phyloP scores from a whole-genome alignment of 768 basidiomycete species.

The Gymnopilus junonius region DNA sequence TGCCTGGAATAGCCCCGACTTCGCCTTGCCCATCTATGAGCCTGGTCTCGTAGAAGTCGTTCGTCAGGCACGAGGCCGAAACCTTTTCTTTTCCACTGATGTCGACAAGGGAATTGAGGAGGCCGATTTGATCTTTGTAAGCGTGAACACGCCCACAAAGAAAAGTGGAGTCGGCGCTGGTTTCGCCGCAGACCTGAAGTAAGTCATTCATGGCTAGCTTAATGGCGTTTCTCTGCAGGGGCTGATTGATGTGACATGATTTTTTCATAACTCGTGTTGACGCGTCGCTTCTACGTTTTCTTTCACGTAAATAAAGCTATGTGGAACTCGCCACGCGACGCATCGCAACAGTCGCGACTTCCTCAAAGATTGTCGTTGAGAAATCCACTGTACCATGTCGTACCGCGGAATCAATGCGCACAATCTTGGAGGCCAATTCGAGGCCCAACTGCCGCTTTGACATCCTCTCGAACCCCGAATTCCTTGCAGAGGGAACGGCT shows the following conservation, averaged over 20 bases:
- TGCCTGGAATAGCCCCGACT: constrained; percentile 93
- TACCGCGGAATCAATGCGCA: constrained; percentile 99
- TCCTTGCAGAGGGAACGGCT: constrained; percentile 98
- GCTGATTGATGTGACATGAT: constrained; percentile 14
- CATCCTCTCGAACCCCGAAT: constrained; percentile 99
- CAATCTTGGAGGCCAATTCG: constrained; percentile 98
- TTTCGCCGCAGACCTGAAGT: constrained; percentile 99
- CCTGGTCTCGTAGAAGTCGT: constrained; percentile 95
- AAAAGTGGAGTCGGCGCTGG: constrained; percentile 97
- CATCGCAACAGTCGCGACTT: constrained; percentile 88
- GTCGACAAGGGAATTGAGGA: constrained; percentile 92
- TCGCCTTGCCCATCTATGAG: constrained; percentile 93
- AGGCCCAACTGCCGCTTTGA: constrained; percentile 90
- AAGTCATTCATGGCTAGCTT: constrained; percentile 32
- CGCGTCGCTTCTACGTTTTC: constrained; percentile 14
- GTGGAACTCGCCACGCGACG: constrained; percentile 96
- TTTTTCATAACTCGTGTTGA: constrained; percentile 13
- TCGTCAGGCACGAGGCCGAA: constrained; percentile 84
- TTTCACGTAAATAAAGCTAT: constrained; percentile 60
- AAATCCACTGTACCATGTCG: constrained; percentile 99
- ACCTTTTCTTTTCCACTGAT: constrained; percentile 96
- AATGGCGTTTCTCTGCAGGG: constrained; percentile 12
- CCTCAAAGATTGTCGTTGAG: constrained; percentile 98
- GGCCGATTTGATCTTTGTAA: constrained; percentile 98
- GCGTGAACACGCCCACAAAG: constrained; percentile 99